Evolutionary conservation across 805 yeast genomes (phyloP).

Genomic region (Komagataella pseudopastoris): DNA sequence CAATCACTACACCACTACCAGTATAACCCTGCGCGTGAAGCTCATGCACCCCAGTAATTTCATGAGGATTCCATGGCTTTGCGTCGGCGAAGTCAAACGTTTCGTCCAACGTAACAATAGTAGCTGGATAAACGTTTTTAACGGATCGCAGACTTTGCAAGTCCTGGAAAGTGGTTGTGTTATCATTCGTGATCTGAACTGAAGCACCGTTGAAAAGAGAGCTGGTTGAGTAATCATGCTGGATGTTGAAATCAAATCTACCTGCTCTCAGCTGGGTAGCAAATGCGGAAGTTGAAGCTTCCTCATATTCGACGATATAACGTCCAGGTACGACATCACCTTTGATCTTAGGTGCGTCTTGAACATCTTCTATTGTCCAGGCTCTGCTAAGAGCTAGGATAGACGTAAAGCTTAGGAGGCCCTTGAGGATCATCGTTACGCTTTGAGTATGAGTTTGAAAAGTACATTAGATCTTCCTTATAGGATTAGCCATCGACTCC

Average conservation of each 20-base stretch:
- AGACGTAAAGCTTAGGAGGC: background rate
- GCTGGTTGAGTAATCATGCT: constrained; percentile 1
- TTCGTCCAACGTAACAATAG: background rate
- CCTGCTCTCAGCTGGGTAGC: constrained; percentile 1
- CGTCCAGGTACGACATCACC: constrained; percentile 2
- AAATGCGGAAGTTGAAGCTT: background rate
- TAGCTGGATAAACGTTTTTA: constrained; percentile 4
- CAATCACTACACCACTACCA: constrained; percentile 7
- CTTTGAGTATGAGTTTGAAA: background rate
- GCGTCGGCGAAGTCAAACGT: background rate
- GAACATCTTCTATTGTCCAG: background rate
- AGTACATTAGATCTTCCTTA: background rate
- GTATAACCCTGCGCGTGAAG: constrained; percentile 7
- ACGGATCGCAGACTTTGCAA: constrained; percentile 1
- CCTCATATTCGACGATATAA: constrained; percentile 3
- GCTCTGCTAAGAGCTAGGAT: background rate
- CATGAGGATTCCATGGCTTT: constrained; percentile 8
- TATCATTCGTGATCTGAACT: background rate
- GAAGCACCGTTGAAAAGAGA: constrained; percentile 3
- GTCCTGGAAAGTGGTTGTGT: constrained; percentile 1
- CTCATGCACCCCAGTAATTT: constrained; percentile 8
- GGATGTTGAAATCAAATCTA: background rate
- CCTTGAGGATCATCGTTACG: background rate
- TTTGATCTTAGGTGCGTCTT: background rate
- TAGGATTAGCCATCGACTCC: background rate